Conservation (phyloP, 2,329 filamentous ascomycete genomes). For the Setomelanomma holmii region DNA sequence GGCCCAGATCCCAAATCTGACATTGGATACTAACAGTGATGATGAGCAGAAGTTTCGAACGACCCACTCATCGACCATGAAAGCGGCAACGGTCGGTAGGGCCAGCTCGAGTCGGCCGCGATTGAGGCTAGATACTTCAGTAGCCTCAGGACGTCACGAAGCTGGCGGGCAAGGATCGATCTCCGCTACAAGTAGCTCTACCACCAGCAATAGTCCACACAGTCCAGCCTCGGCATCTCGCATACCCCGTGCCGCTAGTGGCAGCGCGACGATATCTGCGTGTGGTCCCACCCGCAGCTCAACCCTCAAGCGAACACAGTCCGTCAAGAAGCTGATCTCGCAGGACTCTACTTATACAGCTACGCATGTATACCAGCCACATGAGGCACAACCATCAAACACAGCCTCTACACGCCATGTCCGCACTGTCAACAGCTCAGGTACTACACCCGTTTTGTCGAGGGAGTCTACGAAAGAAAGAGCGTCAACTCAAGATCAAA, state of each 20-base stretch:
- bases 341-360: slow-evolving; percentile 3
- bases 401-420: slow-evolving; percentile 19
- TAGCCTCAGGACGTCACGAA: background rate
- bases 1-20: slow-evolving; percentile 2
- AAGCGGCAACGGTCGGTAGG: slow-evolving; percentile 2
- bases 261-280: slow-evolving; percentile 1
- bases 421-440: slow-evolving; percentile 30
- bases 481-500: background rate
- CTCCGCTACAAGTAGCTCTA: slow-evolving; percentile 12
- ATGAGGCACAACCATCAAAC: background rate
- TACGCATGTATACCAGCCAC: no score
- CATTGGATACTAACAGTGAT: slow-evolving; percentile 23
- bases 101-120: slow-evolving; percentile 18
- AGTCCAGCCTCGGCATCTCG: slow-evolving; percentile 26
- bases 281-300: slow-evolving; percentile 17
- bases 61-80: background rate
- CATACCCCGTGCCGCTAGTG: slow-evolving; percentile 31
- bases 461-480: background rate
- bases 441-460: slow-evolving; percentile 23
- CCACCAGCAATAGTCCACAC: background rate
- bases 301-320: slow-evolving; percentile 25
- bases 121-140: slow-evolving; percentile 27
- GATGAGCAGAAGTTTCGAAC: slow-evolving; percentile 13
- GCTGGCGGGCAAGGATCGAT: slow-evolving; percentile 9
- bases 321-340: slow-evolving; percentile 10